Evolutionary conservation across 2,329 filamentous ascomycete genomes (phyloP).

Genomic region (Talaromyces sp.): DNA sequence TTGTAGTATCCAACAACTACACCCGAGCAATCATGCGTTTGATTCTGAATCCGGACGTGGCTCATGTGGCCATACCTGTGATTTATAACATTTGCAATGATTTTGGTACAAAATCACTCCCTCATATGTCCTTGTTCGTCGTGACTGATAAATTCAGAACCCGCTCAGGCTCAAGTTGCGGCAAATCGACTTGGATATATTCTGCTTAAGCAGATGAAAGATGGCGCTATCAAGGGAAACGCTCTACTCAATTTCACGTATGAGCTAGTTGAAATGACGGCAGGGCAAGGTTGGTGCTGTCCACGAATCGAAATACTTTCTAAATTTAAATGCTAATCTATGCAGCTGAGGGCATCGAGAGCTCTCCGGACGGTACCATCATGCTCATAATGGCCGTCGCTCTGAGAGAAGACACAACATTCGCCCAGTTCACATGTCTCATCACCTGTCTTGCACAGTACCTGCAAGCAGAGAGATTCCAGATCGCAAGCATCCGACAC

Average conservation of each 20-base stretch:
- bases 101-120: slow-evolving; percentile 29
- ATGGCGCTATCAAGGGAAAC: slow-evolving; percentile 29
- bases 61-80: slow-evolving; percentile 39
- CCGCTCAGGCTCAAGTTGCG: slow-evolving; percentile 36
- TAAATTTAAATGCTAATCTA: neutral
- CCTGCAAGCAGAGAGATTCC: slow-evolving; percentile 36
- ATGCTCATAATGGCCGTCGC: slow-evolving; percentile 31
- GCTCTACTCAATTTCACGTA: slow-evolving; percentile 34
- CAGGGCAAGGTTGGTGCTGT: slow-evolving; percentile 33
- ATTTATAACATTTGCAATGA: slow-evolving; percentile 45
- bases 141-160: slow-evolving; percentile 29
- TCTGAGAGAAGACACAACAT: slow-evolving; percentile 21
- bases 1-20: slow-evolving; percentile 37
- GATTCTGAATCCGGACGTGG: slow-evolving; percentile 30
- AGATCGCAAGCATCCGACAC: slow-evolving; percentile 31
- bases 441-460: slow-evolving; percentile 31
- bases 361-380: slow-evolving; percentile 32
- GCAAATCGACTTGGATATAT: slow-evolving; percentile 34
- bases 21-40: slow-evolving; percentile 35
- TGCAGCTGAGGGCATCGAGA: slow-evolving; percentile 31
- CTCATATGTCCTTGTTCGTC: neutral
- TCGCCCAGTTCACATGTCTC: slow-evolving; percentile 30
- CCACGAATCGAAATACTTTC: neutral
- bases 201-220: slow-evolving; percentile 31
- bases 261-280: slow-evolving; percentile 36